Conservation (phyloP, 345 rosid genomes). For the Camelina neglecta region DNA sequence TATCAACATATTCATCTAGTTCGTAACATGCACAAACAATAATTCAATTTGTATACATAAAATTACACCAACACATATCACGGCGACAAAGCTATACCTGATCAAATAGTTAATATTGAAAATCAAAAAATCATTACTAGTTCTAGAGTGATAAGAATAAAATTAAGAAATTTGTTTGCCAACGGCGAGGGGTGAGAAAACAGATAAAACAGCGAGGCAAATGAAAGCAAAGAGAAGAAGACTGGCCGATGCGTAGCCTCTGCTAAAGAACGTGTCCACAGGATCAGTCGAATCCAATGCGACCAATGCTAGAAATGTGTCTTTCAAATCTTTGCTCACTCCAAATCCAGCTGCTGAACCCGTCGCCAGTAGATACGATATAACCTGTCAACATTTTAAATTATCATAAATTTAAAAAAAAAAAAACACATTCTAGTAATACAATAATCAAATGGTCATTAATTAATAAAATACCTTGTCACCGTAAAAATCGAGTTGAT, state of each 20-base stretch:
- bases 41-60: not conserved
- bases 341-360: slow-evolving; percentile 67
- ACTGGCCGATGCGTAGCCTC: slow-evolving; percentile 55
- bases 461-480: slow-evolving; percentile 42
- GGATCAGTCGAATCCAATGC: slow-evolving; percentile 36
- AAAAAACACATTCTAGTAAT: not conserved
- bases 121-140: not conserved
- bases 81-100: slow-evolving; percentile 1
- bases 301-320: not conserved
- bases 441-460: not conserved
- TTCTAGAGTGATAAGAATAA: not conserved
- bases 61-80: slow-evolving; percentile 1
- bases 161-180: slow-evolving; percentile 34
- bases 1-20: not conserved
- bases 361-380: slow-evolving; percentile 54
- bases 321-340: slow-evolving; percentile 57
- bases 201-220: slow-evolving; percentile 56
- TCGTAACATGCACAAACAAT: not conserved
- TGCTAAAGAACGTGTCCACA: slow-evolving; percentile 49
- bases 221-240: slow-evolving; percentile 60
- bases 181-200: slow-evolving; percentile 56
- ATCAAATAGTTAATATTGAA: not conserved
- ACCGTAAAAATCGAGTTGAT: slow-evolving; percentile 48
- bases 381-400: slow-evolving; percentile 36
- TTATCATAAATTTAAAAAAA: not conserved